Evolutionary conservation across 176 grass and related monocot genomes (phyloP), one percentile per base, ranked within the genome.

Genomic region (Eremochloa ophiuroides): DNA sequence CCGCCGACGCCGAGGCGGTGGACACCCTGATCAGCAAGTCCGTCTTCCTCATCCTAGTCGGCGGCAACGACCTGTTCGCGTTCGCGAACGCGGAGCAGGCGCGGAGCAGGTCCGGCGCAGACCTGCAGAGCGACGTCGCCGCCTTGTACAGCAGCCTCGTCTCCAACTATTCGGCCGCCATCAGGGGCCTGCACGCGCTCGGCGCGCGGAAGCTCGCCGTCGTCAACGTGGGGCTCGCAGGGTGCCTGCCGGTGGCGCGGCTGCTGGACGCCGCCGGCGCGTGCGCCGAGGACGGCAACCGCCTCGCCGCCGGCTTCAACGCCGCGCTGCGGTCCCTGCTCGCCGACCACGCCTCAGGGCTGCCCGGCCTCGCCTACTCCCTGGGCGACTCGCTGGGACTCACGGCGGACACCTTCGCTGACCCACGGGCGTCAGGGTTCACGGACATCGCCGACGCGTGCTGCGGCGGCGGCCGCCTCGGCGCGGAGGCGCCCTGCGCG

Each of bases 31-130:
- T 93, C 10, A n/a, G 51, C 30, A 78, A 9, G 9, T 86, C 83
- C 15, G 1, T 86, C 53, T 44, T 85, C 78, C 69, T 89, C 34
- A 0, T 89, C 6, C 30, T 64, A 16, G 0, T 46, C 15, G 77
- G 64, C 66, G 33, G 23, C 48, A 90, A 90, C 66, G 83, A 90
- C 55, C 6, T 86, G 6, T 47, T 38, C 40, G 68, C 7, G 5
- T 87, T 82, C 77, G 10, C 63, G 33, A 5, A 4, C 10, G 65
- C 46, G 33, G 31, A 38, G 22, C 38, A 7, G 30, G 47, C 37
- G 10, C 66, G 3, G 4, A 88, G 38, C 58, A 62, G 2, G 17
- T 67, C 82, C 0, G 23, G 55, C 6, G 41, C 75, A 1, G 7
- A 29, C 26, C 2, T 13, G 34, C 8, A 50, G 1, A 44, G 11